Conservation (phyloP, 805 yeast species). For the Pichia phayaonensis region DNA sequence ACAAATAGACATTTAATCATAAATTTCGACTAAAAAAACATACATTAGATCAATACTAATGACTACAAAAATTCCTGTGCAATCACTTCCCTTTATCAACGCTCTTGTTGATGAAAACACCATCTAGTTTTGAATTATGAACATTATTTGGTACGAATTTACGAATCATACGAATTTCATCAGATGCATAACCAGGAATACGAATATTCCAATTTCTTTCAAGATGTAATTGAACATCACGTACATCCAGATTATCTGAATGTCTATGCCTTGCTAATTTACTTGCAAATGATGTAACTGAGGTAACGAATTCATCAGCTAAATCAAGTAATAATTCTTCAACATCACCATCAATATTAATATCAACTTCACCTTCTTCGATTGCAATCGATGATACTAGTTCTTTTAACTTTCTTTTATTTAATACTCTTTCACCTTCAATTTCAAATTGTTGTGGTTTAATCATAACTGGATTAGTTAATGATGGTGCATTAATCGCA, state of each 20-base stretch:
- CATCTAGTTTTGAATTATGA: conserved; percentile 61
- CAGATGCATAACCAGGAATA: conserved; percentile 88
- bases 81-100: conserved; percentile 38
- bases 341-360: conserved; percentile 89
- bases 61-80: background rate
- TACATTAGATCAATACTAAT: background rate
- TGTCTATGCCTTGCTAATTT: conserved; percentile 91
- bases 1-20: background rate
- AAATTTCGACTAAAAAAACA: no score
- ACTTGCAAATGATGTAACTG: conserved; percentile 90
- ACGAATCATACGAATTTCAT: conserved; percentile 74
- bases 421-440: conserved; percentile 73
- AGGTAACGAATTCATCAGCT: conserved; percentile 91
- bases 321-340: conserved; percentile 85
- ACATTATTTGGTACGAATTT: conserved; percentile 60
- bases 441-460: conserved; percentile 78
- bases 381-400: conserved; percentile 74
- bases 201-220: conserved; percentile 93
- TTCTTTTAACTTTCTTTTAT: conserved; percentile 85
- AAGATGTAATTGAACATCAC: conserved; percentile 85
- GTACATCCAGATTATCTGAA: conserved; percentile 76
- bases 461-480: conserved; percentile 68
- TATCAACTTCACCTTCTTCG: conserved; percentile 87
- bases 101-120: conserved; percentile 57
- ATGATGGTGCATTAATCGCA: conserved; percentile 60